Percentiles rank a stretch among this genome's conserved stretches.
phyloP scores from a whole-genome alignment of 2,329 filamentous ascomycete genomes.

The Cladosporium phlei region DNA sequence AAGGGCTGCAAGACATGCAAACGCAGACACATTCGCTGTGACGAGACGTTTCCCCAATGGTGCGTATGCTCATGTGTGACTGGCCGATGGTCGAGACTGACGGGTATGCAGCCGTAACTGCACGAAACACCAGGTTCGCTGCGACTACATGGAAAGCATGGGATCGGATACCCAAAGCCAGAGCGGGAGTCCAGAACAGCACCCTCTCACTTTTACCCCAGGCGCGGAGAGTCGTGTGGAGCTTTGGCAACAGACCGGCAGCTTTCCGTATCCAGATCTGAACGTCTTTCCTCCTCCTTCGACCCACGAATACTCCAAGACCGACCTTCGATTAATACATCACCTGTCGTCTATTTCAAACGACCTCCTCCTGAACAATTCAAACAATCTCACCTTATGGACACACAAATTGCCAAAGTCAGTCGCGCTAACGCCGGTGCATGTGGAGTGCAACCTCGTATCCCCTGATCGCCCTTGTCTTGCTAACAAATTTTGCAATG shows the following conservation, averaged over 20 bases:
- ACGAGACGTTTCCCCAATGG: conserved; percentile 98
- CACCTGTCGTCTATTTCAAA: conserved; percentile 83
- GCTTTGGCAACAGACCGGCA: conserved; percentile 76
- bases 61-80: conserved; percentile 40
- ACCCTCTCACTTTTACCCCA: conserved; percentile 75
- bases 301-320: conserved; percentile 66
- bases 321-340: conserved; percentile 83
- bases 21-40: conserved; percentile 92
- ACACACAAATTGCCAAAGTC: conserved; percentile 88
- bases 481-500: conserved; percentile 30
- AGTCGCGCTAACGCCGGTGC: conserved; percentile 37
- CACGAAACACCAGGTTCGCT: conserved; percentile 97
- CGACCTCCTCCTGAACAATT: conserved; percentile 66
- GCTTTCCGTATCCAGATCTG: conserved; percentile 80
- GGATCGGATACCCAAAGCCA: conserved; percentile 56
- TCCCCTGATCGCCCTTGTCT: conserved; percentile 14
- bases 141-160: conserved; percentile 90
- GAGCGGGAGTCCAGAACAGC: conserved; percentile 48
- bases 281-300: conserved; percentile 69
- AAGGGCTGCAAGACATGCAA: conserved; percentile 99
- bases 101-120: conserved; percentile 72
- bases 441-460: conserved; percentile 19
- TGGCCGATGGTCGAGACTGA: neutral
- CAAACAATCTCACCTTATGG: conserved; percentile 86
- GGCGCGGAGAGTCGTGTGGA: conserved; percentile 77